A percentile compares a stretch with the other conserved stretches of the same genome.
Evolutionary conservation across 1,284 basidiomycete genomes (phyloP).

Genomic region (Ustilago esculenta): DNA sequence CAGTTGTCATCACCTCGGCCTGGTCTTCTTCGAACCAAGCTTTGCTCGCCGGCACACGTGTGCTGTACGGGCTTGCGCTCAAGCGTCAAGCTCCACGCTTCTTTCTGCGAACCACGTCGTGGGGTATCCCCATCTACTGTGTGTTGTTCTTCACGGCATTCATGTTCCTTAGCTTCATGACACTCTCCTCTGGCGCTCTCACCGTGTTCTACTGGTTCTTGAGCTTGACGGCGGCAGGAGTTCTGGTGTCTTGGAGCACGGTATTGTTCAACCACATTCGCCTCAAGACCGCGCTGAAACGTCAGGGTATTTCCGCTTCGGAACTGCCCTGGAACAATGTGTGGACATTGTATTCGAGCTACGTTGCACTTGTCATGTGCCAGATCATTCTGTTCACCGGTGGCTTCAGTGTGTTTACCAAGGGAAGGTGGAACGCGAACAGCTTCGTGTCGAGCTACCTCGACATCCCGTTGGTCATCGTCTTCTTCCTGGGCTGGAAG

Average conservation of each 20-base stretch:
- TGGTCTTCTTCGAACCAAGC: constrained; percentile 86
- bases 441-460: constrained; percentile 84
- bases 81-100: constrained; percentile 79
- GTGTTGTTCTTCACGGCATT: constrained; percentile 77
- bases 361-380: constrained; percentile 30
- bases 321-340: constrained; percentile 66
- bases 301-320: constrained; percentile 73
- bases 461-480: constrained; percentile 77
- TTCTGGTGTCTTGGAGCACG: constrained; percentile 83
- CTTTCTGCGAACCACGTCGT: constrained; percentile 76
- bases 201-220: constrained; percentile 73
- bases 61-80: constrained; percentile 76
- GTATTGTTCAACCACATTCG: constrained; percentile 79
- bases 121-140: constrained; percentile 79
- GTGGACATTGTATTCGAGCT: constrained; percentile 62
- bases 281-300: constrained; percentile 75
- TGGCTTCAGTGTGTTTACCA: constrained; percentile 68
- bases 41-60: constrained; percentile 82
- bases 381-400: constrained; percentile 50
- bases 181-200: constrained; percentile 63
- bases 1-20: constrained; percentile 78
- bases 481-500: constrained; percentile 73
- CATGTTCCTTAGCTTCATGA: constrained; percentile 75
- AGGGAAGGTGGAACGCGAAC: constrained; percentile 67
- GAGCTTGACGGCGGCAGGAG: constrained; percentile 75